Conservation (phyloP, 371 early-diverging fungal species). For the Mortierella sp. region DNA sequence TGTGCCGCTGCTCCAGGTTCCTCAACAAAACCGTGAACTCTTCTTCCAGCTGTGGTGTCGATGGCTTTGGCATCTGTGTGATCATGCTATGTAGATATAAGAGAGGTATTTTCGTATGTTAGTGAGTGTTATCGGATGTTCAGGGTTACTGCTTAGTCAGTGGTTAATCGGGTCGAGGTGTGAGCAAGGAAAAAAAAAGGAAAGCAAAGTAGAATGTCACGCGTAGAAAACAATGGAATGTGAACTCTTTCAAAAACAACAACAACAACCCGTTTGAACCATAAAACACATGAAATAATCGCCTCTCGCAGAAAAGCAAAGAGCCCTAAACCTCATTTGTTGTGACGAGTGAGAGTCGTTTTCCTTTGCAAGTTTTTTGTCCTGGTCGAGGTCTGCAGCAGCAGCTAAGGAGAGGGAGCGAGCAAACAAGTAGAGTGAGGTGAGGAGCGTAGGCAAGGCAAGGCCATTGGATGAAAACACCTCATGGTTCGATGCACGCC, state of each 20-base stretch:
- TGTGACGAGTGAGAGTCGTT: neutral
- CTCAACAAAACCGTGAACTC: conserved; percentile 48
- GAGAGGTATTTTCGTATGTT: neutral
- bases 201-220: neutral
- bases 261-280: neutral
- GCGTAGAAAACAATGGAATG: neutral
- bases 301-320: neutral
- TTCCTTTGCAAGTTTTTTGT: neutral
- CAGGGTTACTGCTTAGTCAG: neutral
- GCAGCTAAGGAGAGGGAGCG: neutral
- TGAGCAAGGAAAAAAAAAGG: neutral
- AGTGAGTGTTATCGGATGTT: neutral
- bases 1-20: conserved; percentile 53
- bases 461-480: neutral
- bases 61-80: conserved; percentile 56
- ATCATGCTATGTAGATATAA: conserved; percentile 37
- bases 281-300: neutral
- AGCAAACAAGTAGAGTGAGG: neutral
- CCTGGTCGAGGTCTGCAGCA: neutral
- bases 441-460: neutral
- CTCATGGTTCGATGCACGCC: neutral
- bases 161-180: neutral
- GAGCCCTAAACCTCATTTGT: neutral
- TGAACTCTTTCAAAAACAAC: neutral
- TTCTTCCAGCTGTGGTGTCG: conserved; percentile 50